A percentile compares a stretch with the other conserved stretches of the same genome.
Conservation (phyloP, 2,329 filamentous ascomycete genomes). For the Verticillium longisporum region DNA sequence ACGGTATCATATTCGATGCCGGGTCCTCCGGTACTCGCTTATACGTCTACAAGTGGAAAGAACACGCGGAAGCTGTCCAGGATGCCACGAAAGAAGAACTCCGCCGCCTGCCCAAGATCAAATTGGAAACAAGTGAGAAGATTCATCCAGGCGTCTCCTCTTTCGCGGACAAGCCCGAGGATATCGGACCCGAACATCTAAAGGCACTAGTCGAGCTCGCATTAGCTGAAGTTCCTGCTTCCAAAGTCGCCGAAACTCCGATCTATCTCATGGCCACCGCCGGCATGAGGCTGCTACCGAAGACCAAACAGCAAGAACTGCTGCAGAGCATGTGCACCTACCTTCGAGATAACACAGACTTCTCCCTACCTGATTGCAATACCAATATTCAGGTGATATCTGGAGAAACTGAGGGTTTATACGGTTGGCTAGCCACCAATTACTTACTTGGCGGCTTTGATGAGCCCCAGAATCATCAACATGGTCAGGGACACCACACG, state of each 20-base stretch:
- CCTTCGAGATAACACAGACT: constrained; percentile 67
- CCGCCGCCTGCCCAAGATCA: constrained; percentile 67
- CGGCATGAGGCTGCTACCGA: constrained; percentile 81
- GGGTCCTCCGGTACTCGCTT: constrained; percentile 94
- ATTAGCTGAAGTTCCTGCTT: constrained; percentile 65
- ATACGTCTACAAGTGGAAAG: constrained; percentile 91
- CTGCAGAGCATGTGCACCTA: constrained; percentile 78
- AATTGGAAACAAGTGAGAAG: constrained; percentile 87
- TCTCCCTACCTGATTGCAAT: constrained; percentile 83
- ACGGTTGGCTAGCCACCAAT: constrained; percentile 96
- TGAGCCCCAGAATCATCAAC: constrained; percentile 62
- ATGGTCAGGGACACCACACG: constrained; percentile 85
- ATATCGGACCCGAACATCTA: constrained; percentile 77
- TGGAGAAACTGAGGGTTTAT: constrained; percentile 90
- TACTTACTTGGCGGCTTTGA: constrained; percentile 92
- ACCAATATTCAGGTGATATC: constrained; percentile 90
- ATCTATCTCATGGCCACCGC: constrained; percentile 94
- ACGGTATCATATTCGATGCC: constrained; percentile 94
- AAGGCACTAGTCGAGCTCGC: constrained; percentile 76
- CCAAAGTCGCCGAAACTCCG: constrained; percentile 76
- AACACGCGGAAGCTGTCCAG: constrained; percentile 54
- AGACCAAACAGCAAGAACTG: constrained; percentile 64
- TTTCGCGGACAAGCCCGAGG: constrained; percentile 69
- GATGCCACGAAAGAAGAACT: constrained; percentile 50
- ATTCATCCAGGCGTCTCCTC: constrained; percentile 89